Conservation (phyloP, 768 basidiomycete genomes). For the Hericium alpestre region DNA sequence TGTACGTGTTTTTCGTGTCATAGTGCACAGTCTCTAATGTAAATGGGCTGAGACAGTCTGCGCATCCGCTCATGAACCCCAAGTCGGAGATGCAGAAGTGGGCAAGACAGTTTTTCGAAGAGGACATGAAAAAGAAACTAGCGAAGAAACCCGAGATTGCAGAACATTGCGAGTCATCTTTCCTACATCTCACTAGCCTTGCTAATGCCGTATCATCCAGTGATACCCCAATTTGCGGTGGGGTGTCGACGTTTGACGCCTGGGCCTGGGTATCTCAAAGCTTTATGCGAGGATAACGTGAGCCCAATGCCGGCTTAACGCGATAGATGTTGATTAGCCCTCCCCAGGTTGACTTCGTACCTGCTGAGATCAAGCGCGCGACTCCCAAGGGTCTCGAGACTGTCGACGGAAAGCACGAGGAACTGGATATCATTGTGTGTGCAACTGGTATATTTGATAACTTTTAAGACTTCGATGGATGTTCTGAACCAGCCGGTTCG, state of each 20-base stretch:
- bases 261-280: slow-evolving; percentile 58
- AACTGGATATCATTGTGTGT: slow-evolving; percentile 51
- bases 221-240: slow-evolving; percentile 50
- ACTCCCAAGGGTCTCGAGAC: slow-evolving; percentile 47
- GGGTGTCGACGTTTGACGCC: slow-evolving; percentile 57
- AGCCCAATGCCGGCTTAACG: slow-evolving; percentile 2
- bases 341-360: slow-evolving; percentile 40
- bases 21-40: background rate
- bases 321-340: background rate
- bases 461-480: background rate
- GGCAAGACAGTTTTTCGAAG: slow-evolving; percentile 26
- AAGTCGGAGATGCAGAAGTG: slow-evolving; percentile 28
- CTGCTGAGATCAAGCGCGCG: slow-evolving; percentile 31
- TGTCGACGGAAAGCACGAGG: slow-evolving; percentile 39
- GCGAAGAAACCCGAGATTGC: slow-evolving; percentile 52
- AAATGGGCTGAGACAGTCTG: background rate
- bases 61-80: slow-evolving; percentile 22
- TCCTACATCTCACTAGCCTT: background rate
- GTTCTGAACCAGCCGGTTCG: background rate
- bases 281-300: slow-evolving; percentile 53
- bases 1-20: slow-evolving; percentile 20
- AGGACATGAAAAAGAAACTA: slow-evolving; percentile 37
- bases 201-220: slow-evolving; percentile 18
- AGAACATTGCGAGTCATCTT: slow-evolving; percentile 32
- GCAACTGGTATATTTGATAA: slow-evolving; percentile 38